These are phyloP conservation scores for Stereum hirsutum DNA, from an alignment of 1,284 basidiomycete species.

Conservation along the genomic window DNA sequence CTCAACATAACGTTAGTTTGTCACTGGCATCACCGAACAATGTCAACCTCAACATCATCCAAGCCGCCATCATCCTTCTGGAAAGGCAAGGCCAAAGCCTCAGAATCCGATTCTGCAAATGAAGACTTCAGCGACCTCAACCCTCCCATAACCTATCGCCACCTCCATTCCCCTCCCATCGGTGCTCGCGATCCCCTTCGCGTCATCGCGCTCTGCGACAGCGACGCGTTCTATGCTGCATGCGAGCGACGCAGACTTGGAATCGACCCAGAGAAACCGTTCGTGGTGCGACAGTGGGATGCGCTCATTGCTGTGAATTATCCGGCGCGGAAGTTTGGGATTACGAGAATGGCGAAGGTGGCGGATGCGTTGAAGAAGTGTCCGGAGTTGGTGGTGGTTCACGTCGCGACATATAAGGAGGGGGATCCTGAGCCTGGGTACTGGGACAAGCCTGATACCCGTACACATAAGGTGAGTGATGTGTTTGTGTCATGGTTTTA, in stretches of 20 bases:
- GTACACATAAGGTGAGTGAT: conserved; percentile 79
- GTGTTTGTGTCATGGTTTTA: too few species aligned
- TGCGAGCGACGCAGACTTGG: conserved; percentile 84
- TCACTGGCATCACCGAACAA: too few species aligned
- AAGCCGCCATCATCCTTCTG: conserved; percentile 4
- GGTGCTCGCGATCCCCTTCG: conserved; percentile 64
- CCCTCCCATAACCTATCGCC: conserved; percentile 65
- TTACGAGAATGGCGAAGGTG: conserved; percentile 76
- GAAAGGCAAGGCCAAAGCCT: conserved; percentile 7
- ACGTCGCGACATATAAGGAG: conserved; percentile 92
- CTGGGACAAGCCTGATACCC: conserved; percentile 78
- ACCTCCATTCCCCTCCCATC: conserved; percentile 52
- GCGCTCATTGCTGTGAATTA: conserved; percentile 92
- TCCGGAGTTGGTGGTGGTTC: conserved; percentile 78
- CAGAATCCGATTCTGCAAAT: conserved; percentile 1
- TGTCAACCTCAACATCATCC: too few species aligned
- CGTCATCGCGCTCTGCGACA: conserved; percentile 86
- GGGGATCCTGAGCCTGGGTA: conserved; percentile 86
- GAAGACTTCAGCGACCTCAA: conserved; percentile 53
- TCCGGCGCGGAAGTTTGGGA: conserved; percentile 84
- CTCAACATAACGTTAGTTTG: too few species aligned
- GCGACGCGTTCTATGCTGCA: conserved; percentile 88
- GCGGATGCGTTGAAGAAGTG: conserved; percentile 81
- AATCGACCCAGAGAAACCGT: conserved; percentile 63
- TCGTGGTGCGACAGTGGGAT: conserved; percentile 94